Evolutionary conservation across 129 eudicot genomes (phyloP), one percentile per base, ranked within the genome.

Genomic region (Pulicaria dysenterica): DNA sequence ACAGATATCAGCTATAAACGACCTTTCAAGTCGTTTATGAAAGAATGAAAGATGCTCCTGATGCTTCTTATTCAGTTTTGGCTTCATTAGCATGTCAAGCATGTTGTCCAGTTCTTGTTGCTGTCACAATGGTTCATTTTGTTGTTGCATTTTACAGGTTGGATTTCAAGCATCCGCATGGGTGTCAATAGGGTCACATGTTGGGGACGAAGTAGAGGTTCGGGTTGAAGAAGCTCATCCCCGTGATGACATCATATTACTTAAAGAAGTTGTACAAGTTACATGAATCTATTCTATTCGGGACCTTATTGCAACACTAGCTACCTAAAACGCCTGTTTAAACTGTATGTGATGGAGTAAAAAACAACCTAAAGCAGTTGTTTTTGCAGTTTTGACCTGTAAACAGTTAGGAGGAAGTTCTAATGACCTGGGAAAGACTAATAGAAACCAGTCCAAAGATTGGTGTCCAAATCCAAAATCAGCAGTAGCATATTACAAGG

Each of bases 201-300:
- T 95, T 55, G 99, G 99, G 15, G 96, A 95, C 74, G 96, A 86
- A 71, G 89, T 95, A 50, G 75, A 81, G 68, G 91, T 95, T 72
- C 74, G 60, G 64, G 96, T 95, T 49, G 97, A 81, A 74, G 88
- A 82, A 64, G 93, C 97, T 45, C 83, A 90, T 65, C 99, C 99
- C 5, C 96, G 99, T 40, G 81, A 83, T 66, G 97, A 95, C 81
- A 42, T 76, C 83, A 77, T 94, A 70, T 70, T 76, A 2, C 80
- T 94, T 46, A 86, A 84, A 79, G 97, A 94, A 75, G 84, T 87
- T 63, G 73, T 71, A 45, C 70, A 19, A 47, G 74, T 36, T 54
- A 68, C 45, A 58, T 83, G 68, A 82, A 43, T 73, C 39, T 48
- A 8, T 68, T 46, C 44, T 48, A 8, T 68, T 53, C 44, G 5